These are phyloP conservation scores for Sphaceloma murrayae DNA, from an alignment of 2,329 filamentous ascomycete species.

Conservation along the genomic window DNA sequence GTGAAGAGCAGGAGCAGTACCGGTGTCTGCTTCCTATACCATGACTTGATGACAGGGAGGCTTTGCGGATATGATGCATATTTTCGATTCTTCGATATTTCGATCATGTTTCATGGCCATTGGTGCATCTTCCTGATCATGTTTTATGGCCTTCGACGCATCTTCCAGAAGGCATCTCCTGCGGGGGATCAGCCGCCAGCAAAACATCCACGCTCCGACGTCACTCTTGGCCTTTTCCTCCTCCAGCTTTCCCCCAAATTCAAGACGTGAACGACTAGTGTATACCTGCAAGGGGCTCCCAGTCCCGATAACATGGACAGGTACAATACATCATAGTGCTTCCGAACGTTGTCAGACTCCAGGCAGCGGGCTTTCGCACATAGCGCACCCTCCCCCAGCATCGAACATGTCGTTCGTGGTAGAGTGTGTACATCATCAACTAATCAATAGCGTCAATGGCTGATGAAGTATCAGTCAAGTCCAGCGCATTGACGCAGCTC, in stretches of 20 bases:
- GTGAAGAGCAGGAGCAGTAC: no score
- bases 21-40: no score
- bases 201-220: constrained; percentile 1
- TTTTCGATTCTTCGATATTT: no score
- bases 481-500: constrained; percentile 47
- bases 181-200: constrained; percentile 13
- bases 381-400: background rate
- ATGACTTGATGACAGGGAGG: no score
- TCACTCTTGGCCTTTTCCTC: constrained; percentile 4
- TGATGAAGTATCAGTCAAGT: constrained; percentile 39
- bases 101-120: no score
- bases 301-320: background rate
- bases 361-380: no score
- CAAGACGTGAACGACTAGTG: background rate
- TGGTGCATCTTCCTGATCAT: no score
- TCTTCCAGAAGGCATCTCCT: constrained; percentile 5
- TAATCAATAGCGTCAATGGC: background rate
- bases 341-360: no score
- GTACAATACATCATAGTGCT: no score
- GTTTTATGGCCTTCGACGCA: no score
- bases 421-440: constrained; percentile 21
- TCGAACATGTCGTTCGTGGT: constrained; percentile 30
- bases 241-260: background rate
- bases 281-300: background rate
- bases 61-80: no score